A percentile compares a stretch with the other conserved stretches of the same genome.
Conservation (phyloP, 139 green algal genomes). For the Tetradesmus obliquus region DNA sequence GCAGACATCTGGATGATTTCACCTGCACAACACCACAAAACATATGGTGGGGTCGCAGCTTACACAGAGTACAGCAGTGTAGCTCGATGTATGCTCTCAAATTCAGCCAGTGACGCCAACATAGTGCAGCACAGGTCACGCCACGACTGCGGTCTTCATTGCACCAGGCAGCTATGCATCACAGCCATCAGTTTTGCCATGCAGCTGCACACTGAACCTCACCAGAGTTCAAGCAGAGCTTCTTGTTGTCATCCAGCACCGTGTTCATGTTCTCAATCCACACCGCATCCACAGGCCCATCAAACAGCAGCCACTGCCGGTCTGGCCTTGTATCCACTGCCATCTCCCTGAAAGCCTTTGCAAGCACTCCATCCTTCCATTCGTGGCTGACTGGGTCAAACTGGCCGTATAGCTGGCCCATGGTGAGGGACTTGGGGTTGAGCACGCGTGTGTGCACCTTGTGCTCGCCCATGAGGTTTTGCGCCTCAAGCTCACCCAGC, state of each 20-base stretch:
- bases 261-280: conserved; percentile 92
- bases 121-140: no score
- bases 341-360: conserved; percentile 75
- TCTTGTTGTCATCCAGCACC: conserved; percentile 91
- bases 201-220: not conserved
- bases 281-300: conserved; percentile 78
- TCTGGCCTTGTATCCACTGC: conserved; percentile 74
- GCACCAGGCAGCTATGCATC: not conserved
- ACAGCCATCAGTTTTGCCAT: not conserved
- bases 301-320: conserved; percentile 74
- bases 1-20: conserved; percentile 83
- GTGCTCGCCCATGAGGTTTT: conserved; percentile 68
- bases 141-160: not conserved
- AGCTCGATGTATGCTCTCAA: no score
- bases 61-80: no score
- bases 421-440: conserved; percentile 83
- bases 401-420: conserved; percentile 86
- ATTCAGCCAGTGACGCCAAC: no score
- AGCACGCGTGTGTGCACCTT: conserved; percentile 68
- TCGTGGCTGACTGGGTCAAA: conserved; percentile 81
- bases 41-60: not conserved
- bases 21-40: conserved; percentile 55
- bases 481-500: conserved; percentile 64
- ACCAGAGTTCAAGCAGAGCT: conserved; percentile 81
- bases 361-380: conserved; percentile 86